Conservation (phyloP, 179 eudicot genomes). For the Silene vulgaris region DNA sequence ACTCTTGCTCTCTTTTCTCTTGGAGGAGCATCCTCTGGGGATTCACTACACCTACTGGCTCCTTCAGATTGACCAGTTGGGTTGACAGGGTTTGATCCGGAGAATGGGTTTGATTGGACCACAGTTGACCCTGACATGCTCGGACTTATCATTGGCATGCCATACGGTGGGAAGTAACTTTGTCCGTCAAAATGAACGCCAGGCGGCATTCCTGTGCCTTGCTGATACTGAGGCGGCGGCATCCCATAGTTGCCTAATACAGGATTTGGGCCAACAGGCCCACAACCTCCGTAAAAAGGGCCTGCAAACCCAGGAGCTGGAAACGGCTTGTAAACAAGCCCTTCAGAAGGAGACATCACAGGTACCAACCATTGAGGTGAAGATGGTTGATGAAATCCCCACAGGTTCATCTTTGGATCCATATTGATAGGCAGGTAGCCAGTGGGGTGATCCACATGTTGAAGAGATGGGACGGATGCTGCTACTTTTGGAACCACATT, state of each 20-base stretch:
- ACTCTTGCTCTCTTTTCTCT: constrained; percentile 40
- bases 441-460: constrained; percentile 38
- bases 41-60: constrained; percentile 55
- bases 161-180: constrained; percentile 63
- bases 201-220: constrained; percentile 46
- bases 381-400: constrained; percentile 47
- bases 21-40: constrained; percentile 12
- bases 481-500: constrained; percentile 45
- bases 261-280: constrained; percentile 38
- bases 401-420: constrained; percentile 41
- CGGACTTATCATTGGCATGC: constrained; percentile 51
- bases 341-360: constrained; percentile 90
- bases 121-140: constrained; percentile 42
- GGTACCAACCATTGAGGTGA: constrained; percentile 89
- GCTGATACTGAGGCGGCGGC: constrained; percentile 41
- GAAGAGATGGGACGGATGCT: constrained; percentile 34
- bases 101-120: constrained; percentile 35
- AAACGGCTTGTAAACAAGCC: constrained; percentile 85
- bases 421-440: constrained; percentile 28
- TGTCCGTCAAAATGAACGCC: constrained; percentile 39
- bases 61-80: constrained; percentile 29
- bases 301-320: constrained; percentile 52
- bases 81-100: background rate
- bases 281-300: constrained; percentile 38
- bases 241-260: constrained; percentile 37